Conservation (phyloP, 2,329 filamentous ascomycete species). For the Sporothrix sp. region DNA sequence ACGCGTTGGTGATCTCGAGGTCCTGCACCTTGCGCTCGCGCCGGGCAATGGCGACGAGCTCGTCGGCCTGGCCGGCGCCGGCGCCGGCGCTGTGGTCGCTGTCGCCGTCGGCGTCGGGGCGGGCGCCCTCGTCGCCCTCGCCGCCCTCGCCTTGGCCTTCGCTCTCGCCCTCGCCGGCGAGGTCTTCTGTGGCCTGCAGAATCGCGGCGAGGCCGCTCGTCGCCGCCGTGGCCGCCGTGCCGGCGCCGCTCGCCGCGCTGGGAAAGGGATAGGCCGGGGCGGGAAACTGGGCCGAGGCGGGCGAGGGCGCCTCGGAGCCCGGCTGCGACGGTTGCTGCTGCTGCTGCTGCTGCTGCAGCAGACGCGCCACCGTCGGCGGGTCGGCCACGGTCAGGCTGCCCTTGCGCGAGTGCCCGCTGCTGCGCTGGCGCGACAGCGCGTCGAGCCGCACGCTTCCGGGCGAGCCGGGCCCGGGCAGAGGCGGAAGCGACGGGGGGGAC, state of each 20-base stretch:
- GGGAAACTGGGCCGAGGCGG: not conserved
- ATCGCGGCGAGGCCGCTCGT: conserved; percentile 41
- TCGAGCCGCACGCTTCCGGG: conserved; percentile 1
- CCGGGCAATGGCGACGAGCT: conserved; percentile 77
- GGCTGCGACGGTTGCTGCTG: conserved; percentile 13
- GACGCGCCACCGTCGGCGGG: conserved; percentile 13
- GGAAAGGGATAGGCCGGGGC: conserved; percentile 5
- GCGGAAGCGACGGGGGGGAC: not conserved
- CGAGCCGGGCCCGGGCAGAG: conserved; percentile 2
- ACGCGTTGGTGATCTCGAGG: conserved; percentile 92
- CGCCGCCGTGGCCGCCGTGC: conserved; percentile 1
- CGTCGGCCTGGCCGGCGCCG: conserved; percentile 43
- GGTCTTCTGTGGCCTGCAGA: conserved; percentile 45
- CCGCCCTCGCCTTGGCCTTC: conserved; percentile 5
- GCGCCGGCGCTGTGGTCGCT: not conserved
- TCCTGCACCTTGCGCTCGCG: conserved; percentile 92
- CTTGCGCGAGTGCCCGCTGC: conserved; percentile 29
- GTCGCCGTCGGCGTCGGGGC: conserved; percentile 19
- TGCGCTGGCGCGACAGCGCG: conserved; percentile 1
- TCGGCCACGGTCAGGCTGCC: conserved; percentile 27
- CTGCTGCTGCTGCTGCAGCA: conserved; percentile 13
- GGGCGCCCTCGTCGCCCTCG: not conserved
- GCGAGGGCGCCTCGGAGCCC: conserved; percentile 13
- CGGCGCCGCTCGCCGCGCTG: not conserved
- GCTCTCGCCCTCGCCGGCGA: conserved; percentile 22